Conservation (phyloP, 2,329 filamentous ascomycete genomes). For the Helotiales sp. region DNA sequence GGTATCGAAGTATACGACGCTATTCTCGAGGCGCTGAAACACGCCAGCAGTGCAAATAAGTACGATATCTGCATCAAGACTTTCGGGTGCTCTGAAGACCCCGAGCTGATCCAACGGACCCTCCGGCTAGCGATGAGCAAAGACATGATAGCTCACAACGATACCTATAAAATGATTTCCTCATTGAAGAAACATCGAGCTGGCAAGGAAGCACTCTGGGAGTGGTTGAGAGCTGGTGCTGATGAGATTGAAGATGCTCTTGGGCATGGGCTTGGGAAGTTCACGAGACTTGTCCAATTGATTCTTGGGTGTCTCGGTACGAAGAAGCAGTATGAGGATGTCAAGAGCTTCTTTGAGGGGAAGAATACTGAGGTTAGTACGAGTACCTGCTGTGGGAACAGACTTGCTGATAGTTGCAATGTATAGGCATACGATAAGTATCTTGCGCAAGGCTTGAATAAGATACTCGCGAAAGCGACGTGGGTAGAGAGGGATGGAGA, state of each 20-base stretch:
- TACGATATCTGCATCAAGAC: constrained; percentile 8
- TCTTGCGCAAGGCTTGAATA: constrained; percentile 10
- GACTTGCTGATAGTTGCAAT: not conserved
- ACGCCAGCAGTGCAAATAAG: not conserved
- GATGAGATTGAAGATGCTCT: not conserved
- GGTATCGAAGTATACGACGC: constrained; percentile 7
- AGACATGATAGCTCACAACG: constrained; percentile 3
- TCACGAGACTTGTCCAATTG: constrained; percentile 3
- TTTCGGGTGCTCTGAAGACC: not conserved
- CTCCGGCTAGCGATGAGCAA: constrained; percentile 4
- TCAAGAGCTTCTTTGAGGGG: constrained; percentile 9
- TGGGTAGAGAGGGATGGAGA: constrained; percentile 17
- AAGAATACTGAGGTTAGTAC: constrained; percentile 11
- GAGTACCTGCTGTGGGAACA: no score
- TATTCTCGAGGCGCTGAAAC: not conserved
- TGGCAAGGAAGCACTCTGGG: constrained; percentile 13
- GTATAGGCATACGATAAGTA: constrained; percentile 1
- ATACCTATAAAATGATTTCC: not conserved
- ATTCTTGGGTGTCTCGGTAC: not conserved
- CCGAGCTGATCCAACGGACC: constrained; percentile 4
- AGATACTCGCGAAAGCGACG: constrained; percentile 6
- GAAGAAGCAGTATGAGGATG: constrained; percentile 10
- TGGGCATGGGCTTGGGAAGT: not conserved
- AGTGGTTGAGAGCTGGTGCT: constrained; percentile 7
- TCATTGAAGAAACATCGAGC: not conserved